These are phyloP conservation scores for Arthrobotrys sphaeroides DNA, from an alignment of 2,329 filamentous ascomycete genomes.

Conservation along the genomic window DNA sequence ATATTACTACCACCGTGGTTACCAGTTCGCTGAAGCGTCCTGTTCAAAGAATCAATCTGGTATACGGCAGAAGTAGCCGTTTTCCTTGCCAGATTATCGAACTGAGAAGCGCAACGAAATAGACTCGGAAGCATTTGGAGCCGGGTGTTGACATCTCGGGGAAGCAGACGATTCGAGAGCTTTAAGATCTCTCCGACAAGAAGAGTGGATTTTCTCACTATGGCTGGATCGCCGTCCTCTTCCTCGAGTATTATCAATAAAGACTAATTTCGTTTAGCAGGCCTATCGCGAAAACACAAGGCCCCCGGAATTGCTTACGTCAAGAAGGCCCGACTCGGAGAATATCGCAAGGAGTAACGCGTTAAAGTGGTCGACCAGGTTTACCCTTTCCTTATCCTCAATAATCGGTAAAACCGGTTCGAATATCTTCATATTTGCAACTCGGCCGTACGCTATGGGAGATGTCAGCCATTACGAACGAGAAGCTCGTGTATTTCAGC, in stretches of 20 bases:
- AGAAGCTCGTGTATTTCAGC: neutral
- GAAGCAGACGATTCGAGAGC: conserved; percentile 84
- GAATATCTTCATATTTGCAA: conserved; percentile 77
- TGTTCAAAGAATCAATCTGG: conserved; percentile 96
- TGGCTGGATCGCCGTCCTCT: conserved; percentile 63
- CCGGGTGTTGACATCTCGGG: conserved; percentile 80
- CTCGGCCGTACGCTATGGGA: conserved; percentile 78
- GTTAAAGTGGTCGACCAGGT: conserved; percentile 92
- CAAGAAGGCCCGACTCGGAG: conserved; percentile 79
- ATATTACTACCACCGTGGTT: conserved; percentile 16
- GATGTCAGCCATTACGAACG: neutral
- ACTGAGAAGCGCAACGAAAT: conserved; percentile 78
- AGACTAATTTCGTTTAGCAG: conserved; percentile 1
- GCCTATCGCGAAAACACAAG: neutral
- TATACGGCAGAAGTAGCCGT: conserved; percentile 92
- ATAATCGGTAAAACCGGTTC: conserved; percentile 67
- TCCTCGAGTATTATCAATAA: conserved; percentile 62
- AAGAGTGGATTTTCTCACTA: conserved; percentile 80
- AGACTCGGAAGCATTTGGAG: conserved; percentile 89
- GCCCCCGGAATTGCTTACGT: conserved; percentile 59
- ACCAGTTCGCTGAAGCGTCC: conserved; percentile 79
- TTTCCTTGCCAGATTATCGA: conserved; percentile 72
- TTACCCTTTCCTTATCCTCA: conserved; percentile 77
- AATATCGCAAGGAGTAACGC: conserved; percentile 86
- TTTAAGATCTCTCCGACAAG: conserved; percentile 91